Evolutionary conservation across 108 stramenopile species (phyloP).

Genomic region (Ochromonas danica): DNA sequence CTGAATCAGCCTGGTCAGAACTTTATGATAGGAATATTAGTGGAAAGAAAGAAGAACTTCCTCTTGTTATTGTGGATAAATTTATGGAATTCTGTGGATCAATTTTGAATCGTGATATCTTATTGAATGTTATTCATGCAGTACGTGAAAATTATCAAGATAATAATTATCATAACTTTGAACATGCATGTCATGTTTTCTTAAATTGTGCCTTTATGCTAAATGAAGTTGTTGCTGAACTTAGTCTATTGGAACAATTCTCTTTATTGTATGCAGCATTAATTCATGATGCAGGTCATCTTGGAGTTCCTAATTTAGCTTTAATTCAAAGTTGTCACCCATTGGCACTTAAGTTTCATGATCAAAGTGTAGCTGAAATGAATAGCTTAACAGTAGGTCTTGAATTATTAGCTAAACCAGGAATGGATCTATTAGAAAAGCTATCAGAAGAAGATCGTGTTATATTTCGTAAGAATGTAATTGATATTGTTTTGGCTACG

Average conservation of each 20-base stretch:
- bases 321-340: background rate
- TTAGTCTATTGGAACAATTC: slow-evolving; percentile 47
- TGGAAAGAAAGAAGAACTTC: background rate
- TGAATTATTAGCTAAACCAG: background rate
- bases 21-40: too few relatives aligned
- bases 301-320: slow-evolving; percentile 42
- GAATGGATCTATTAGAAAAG: background rate
- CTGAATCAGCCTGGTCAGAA: too few relatives aligned
- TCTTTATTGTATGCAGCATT: slow-evolving; percentile 50
- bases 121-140: background rate
- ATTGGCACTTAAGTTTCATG: slow-evolving; percentile 12
- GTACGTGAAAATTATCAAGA: slow-evolving; percentile 26
- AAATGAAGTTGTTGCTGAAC: slow-evolving; percentile 35
- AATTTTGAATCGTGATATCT: background rate
- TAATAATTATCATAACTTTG: slow-evolving; percentile 62
- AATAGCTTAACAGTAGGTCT: slow-evolving; percentile 3
- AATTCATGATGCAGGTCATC: slow-evolving; percentile 68
- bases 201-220: background rate
- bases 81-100: background rate
- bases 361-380: slow-evolving; percentile 29
- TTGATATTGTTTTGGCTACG: background rate
- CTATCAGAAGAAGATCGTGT: background rate
- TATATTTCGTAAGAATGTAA: background rate
- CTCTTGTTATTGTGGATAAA: background rate
- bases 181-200: slow-evolving; percentile 58